Conservation (phyloP, 1,284 basidiomycete species). For the Mycosarcoma mackinlayi region DNA sequence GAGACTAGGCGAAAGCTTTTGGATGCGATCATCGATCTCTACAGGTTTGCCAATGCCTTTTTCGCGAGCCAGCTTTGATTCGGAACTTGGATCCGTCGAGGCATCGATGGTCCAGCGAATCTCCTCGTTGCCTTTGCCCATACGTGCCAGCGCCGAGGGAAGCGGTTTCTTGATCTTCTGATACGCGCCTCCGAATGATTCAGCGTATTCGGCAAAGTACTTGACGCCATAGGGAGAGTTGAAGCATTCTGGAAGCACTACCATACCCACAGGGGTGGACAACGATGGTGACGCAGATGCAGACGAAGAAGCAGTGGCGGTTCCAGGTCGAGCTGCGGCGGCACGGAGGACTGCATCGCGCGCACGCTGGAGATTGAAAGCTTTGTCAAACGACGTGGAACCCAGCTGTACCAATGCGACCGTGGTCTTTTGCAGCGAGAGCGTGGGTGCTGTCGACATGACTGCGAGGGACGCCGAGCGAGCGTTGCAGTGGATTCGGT, state of each 20-base stretch:
- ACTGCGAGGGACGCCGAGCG: background rate
- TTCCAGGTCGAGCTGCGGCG: conserved; percentile 22
- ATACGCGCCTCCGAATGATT: conserved; percentile 60
- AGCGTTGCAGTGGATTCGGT: no score
- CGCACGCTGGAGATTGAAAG: conserved; percentile 59
- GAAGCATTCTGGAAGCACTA: conserved; percentile 84
- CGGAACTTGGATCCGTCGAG: conserved; percentile 31
- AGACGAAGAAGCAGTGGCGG: conserved; percentile 10
- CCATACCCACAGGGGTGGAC: conserved; percentile 54
- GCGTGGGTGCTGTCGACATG: conserved; percentile 39
- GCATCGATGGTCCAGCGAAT: conserved; percentile 57
- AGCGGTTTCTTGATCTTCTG: conserved; percentile 58
- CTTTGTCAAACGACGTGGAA: conserved; percentile 60
- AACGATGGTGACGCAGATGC: conserved; percentile 5
- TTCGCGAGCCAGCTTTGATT: conserved; percentile 40
- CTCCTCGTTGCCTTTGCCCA: conserved; percentile 47
- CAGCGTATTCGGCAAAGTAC: conserved; percentile 68
- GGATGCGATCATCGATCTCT: conserved; percentile 72
- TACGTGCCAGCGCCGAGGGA: conserved; percentile 32
- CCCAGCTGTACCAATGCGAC: conserved; percentile 65
- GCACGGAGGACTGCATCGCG: conserved; percentile 46
- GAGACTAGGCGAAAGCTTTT: conserved; percentile 72
- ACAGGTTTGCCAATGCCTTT: conserved; percentile 69
- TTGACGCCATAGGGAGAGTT: conserved; percentile 94
- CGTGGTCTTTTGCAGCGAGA: conserved; percentile 48